These are phyloP conservation scores for Microbotryomycetes sp. DNA, from an alignment of 1,284 basidiomycete genomes.

Conservation along the genomic window DNA sequence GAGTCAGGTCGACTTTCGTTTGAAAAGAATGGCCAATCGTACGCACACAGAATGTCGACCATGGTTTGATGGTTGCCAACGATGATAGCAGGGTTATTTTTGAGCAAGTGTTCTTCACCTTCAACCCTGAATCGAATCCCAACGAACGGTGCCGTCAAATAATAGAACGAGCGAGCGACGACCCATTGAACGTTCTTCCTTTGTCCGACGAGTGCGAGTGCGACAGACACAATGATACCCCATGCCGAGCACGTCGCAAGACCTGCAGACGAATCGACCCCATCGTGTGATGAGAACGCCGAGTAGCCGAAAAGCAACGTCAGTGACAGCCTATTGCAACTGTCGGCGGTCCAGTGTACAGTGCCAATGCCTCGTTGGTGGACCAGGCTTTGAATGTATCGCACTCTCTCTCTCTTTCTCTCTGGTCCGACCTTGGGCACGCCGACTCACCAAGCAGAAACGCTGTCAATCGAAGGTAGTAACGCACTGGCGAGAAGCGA, in stretches of 20 bases:
- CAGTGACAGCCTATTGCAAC: too few relatives aligned
- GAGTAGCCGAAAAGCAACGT: too few relatives aligned
- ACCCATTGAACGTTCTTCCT: conserved; percentile 76
- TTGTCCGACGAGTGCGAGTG: conserved; percentile 61
- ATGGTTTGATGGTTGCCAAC: conserved; percentile 90
- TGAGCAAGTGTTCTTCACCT: conserved; percentile 68
- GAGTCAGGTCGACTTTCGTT: too few relatives aligned
- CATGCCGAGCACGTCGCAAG: conserved; percentile 67
- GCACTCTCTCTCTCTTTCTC: too few relatives aligned
- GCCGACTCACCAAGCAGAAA: conserved; percentile 21
- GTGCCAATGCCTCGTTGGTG: too few relatives aligned
- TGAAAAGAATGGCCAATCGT: too few relatives aligned
- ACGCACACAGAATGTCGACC: conserved; percentile 63
- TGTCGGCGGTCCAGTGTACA: too few relatives aligned
- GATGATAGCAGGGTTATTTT: conserved; percentile 61
- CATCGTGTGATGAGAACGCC: too few relatives aligned
- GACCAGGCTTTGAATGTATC: too few relatives aligned
- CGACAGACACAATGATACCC: conserved; percentile 65
- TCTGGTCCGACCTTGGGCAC: too few relatives aligned
- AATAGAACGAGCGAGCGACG: conserved; percentile 80
- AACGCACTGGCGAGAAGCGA: conserved; percentile 20
- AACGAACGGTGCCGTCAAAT: conserved; percentile 58
- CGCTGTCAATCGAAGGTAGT: conserved; percentile 26
- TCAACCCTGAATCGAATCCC: conserved; percentile 72
- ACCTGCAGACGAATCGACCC: too few relatives aligned